phyloP scores from a whole-genome alignment of 2,329 filamentous ascomycete genomes.

The Aspergillus sp. region DNA sequence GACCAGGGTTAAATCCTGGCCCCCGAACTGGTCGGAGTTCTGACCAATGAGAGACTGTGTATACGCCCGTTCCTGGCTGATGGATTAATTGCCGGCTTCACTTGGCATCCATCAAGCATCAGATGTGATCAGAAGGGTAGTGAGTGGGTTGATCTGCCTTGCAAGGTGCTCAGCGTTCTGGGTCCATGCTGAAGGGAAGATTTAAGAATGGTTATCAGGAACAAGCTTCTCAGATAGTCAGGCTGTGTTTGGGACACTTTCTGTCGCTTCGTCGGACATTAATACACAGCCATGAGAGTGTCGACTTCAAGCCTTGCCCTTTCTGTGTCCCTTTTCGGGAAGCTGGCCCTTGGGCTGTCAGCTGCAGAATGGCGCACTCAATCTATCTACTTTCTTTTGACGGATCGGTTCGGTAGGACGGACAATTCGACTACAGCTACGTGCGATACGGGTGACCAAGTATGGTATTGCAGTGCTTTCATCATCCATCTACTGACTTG shows the following conservation, averaged over 20 bases:
- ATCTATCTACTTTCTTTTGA: slow-evolving; percentile 50
- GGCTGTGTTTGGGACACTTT: background rate
- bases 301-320: background rate
- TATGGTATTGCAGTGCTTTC: slow-evolving; percentile 11
- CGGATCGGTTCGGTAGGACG: slow-evolving; percentile 46
- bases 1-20: background rate
- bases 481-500: background rate
- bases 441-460: slow-evolving; percentile 31
- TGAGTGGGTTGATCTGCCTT: background rate
- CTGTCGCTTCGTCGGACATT: background rate
- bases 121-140: background rate
- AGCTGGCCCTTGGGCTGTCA: background rate
- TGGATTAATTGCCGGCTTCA: background rate
- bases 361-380: slow-evolving; percentile 43
- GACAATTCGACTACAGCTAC: slow-evolving; percentile 39
- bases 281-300: background rate
- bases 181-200: background rate
- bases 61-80: slow-evolving; percentile 3
- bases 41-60: background rate
- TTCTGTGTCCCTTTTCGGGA: background rate
- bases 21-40: background rate
- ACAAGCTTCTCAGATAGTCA: background rate
- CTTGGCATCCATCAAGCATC: background rate
- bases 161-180: background rate
- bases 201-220: background rate